A percentile compares a stretch with the other conserved stretches of the same genome.
These are phyloP conservation scores for Quercus cerris DNA, from an alignment of 306 rosid genomes.

Conservation along the genomic window DNA sequence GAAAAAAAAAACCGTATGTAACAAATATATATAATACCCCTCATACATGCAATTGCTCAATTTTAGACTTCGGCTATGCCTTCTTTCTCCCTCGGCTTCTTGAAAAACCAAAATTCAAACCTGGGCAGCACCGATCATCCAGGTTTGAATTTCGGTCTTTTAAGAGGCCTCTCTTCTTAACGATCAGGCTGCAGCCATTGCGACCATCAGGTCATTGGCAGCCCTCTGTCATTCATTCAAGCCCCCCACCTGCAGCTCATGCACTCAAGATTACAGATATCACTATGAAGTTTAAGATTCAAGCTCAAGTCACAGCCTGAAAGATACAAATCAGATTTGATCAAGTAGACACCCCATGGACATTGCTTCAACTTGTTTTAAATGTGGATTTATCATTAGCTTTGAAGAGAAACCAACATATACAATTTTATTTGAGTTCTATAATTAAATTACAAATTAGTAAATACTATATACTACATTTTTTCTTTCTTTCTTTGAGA, in stretches of 20 bases:
- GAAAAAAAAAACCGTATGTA: no score
- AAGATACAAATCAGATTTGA: not conserved
- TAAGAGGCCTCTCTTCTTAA: not conserved
- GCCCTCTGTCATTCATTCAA: not conserved
- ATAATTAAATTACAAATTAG: not conserved
- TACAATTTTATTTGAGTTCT: not conserved
- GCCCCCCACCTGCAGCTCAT: not conserved
- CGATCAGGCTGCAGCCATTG: not conserved
- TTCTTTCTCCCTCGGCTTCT: no score
- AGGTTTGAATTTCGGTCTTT: not conserved
- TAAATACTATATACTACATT: conserved; percentile 2
- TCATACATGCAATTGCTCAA: no score
- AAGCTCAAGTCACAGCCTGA: not conserved
- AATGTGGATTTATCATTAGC: not conserved
- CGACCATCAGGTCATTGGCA: not conserved
- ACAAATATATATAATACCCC: no score
- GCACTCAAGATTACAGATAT: not conserved
- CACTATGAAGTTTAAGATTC: not conserved
- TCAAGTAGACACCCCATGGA: not conserved
- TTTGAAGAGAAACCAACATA: not conserved
- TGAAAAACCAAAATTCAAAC: no score
- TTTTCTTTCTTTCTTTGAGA: not conserved
- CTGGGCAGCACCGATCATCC: no score
- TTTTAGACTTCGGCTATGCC: no score
- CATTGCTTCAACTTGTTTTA: not conserved